phyloP scores from a whole-genome alignment of 108 stramenopile genomes.

The Skeletonema potamos region DNA sequence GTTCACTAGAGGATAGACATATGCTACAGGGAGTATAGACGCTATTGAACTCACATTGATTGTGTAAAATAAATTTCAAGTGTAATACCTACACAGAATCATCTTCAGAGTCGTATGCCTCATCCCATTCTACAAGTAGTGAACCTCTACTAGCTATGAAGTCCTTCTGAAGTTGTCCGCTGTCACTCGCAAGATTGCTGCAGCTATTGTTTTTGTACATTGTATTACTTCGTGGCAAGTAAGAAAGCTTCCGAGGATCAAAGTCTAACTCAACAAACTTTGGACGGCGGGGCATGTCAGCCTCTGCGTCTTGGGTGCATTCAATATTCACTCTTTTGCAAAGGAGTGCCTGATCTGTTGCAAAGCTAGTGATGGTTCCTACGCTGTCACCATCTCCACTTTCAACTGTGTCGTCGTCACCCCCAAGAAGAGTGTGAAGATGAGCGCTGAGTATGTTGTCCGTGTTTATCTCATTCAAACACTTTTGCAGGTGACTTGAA shows the following conservation, averaged over 20 bases:
- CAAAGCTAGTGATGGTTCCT: not conserved
- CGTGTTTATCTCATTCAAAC: not conserved
- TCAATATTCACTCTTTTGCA: not conserved
- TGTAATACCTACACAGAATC: not conserved
- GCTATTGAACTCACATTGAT: no score
- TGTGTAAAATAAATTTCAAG: no score
- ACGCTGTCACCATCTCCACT: not conserved
- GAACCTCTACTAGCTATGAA: not conserved
- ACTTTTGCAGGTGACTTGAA: not conserved
- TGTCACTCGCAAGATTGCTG: not conserved
- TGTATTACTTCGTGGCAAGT: no score
- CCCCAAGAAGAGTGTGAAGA: not conserved
- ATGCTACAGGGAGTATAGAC: no score
- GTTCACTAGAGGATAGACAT: no score
- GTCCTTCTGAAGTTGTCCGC: not conserved
- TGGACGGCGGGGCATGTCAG: not conserved
- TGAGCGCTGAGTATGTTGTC: not conserved
- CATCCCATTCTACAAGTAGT: not conserved
- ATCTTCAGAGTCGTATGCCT: not conserved
- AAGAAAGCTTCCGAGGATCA: not conserved
- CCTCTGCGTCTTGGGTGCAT: not conserved
- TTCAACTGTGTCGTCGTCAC: not conserved
- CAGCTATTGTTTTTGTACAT: not conserved
- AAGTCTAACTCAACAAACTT: not conserved
- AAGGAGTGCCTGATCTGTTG: not conserved